Evolutionary conservation across 2,329 filamentous ascomycete species (phyloP).

Genomic region (Coniella vitis): DNA sequence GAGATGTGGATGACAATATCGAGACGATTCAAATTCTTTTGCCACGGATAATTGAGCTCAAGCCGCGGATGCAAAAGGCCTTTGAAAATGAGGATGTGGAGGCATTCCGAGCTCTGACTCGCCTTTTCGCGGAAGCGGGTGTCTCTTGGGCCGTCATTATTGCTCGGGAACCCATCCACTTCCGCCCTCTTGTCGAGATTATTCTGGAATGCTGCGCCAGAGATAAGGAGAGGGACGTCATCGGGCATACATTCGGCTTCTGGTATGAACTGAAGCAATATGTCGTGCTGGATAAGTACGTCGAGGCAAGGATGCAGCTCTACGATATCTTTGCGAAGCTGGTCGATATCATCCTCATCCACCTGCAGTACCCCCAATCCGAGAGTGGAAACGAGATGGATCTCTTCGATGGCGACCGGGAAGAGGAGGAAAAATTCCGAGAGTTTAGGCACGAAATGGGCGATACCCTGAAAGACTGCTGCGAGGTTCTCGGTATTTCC

Average conservation of each 20-base stretch:
- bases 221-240: constrained; percentile 84
- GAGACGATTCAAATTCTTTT: constrained; percentile 76
- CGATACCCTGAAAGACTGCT: constrained; percentile 94
- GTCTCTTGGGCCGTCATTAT: constrained; percentile 93
- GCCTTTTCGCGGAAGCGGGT: constrained; percentile 86
- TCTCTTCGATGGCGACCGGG: constrained; percentile 90
- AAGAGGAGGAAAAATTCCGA: constrained; percentile 93
- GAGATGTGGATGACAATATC: constrained; percentile 86
- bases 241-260: constrained; percentile 90
- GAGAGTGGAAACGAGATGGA: constrained; percentile 70
- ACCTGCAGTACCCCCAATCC: constrained; percentile 77
- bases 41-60: constrained; percentile 69
- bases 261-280: constrained; percentile 99
- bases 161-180: constrained; percentile 73
- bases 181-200: constrained; percentile 78
- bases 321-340: constrained; percentile 80
- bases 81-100: constrained; percentile 79
- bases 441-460: constrained; percentile 97
- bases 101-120: constrained; percentile 78
- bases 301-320: constrained; percentile 68
- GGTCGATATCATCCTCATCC: constrained; percentile 86
- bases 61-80: constrained; percentile 67
- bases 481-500: constrained; percentile 89
- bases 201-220: constrained; percentile 86
- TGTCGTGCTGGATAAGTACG: constrained; percentile 83